phyloP scores from a whole-genome alignment of 257 asterid species.

The Ehretia macrophylla region DNA sequence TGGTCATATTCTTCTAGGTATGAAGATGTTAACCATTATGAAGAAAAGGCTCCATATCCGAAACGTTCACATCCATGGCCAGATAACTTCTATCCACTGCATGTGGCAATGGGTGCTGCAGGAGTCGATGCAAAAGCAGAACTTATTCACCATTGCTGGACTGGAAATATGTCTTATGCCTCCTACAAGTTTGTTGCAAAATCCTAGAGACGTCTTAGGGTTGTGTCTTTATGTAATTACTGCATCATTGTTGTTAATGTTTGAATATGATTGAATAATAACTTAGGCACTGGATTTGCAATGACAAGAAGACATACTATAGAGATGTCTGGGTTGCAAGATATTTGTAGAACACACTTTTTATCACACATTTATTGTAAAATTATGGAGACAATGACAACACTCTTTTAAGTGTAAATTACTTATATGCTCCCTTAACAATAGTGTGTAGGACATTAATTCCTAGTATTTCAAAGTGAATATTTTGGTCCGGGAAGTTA shows the following conservation, averaged over 20 bases:
- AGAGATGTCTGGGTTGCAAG: too few relatives aligned
- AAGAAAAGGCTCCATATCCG: constrained; percentile 48
- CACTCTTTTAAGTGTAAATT: too few relatives aligned
- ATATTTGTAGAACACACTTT: too few relatives aligned
- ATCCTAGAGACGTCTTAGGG: neutral
- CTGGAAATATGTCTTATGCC: constrained; percentile 46
- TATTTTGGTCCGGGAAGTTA: too few relatives aligned
- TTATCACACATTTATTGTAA: too few relatives aligned
- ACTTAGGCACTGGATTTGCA: too few relatives aligned
- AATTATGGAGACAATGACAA: too few relatives aligned
- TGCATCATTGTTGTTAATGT: neutral
- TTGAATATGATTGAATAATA: neutral
- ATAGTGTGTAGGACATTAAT: too few relatives aligned
- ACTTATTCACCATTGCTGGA: constrained; percentile 57
- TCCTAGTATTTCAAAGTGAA: too few relatives aligned
- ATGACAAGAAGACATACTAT: too few relatives aligned
- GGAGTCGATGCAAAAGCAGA: constrained; percentile 43
- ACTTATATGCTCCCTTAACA: too few relatives aligned
- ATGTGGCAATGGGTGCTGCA: constrained; percentile 68
- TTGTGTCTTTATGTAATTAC: neutral
- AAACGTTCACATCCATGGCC: constrained; percentile 46
- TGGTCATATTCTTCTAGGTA: constrained; percentile 11
- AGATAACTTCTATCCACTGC: constrained; percentile 57
- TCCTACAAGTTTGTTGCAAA: constrained; percentile 37
- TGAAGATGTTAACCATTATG: constrained; percentile 2